These are phyloP conservation scores for Eimeria sp. DNA, from an alignment of 169 alveolate genomes.

Conservation along the genomic window DNA sequence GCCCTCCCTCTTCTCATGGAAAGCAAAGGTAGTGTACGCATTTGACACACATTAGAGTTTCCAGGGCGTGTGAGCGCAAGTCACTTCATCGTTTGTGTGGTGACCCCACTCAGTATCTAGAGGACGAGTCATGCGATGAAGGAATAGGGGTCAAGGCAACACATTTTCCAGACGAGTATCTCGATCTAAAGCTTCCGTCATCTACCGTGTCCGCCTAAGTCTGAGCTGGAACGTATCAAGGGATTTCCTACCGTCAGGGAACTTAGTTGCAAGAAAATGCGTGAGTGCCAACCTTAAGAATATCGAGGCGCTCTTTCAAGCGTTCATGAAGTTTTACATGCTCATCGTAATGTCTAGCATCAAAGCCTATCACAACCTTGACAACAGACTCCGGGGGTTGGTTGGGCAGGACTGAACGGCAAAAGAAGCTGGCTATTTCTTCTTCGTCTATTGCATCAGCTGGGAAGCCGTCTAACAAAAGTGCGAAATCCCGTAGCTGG, in stretches of 20 bases:
- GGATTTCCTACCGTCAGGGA: neutral
- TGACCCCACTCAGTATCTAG: neutral
- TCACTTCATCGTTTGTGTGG: neutral
- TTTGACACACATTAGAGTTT: conserved; percentile 10
- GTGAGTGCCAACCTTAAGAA: conserved; percentile 39
- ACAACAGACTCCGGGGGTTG: conserved; percentile 66
- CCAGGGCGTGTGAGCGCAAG: neutral
- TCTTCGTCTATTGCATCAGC: conserved; percentile 77
- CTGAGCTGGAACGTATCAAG: neutral
- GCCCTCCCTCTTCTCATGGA: neutral
- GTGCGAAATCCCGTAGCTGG: conserved; percentile 77
- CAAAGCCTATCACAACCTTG: conserved; percentile 81
- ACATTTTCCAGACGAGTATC: neutral
- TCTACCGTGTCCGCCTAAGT: neutral
- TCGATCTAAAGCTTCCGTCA: neutral
- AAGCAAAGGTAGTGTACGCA: neutral
- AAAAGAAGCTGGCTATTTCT: conserved; percentile 64
- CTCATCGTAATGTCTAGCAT: conserved; percentile 73
- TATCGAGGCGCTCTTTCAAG: conserved; percentile 52
- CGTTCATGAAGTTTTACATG: conserved; percentile 46
- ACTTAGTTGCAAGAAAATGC: neutral
- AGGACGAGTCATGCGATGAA: neutral
- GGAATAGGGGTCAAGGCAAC: neutral
- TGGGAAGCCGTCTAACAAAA: conserved; percentile 64
- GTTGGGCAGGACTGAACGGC: conserved; percentile 26